phyloP scores from a whole-genome alignment of 2,329 filamentous ascomycete genomes.

The Monilinia vaccinii-corymbosi region DNA sequence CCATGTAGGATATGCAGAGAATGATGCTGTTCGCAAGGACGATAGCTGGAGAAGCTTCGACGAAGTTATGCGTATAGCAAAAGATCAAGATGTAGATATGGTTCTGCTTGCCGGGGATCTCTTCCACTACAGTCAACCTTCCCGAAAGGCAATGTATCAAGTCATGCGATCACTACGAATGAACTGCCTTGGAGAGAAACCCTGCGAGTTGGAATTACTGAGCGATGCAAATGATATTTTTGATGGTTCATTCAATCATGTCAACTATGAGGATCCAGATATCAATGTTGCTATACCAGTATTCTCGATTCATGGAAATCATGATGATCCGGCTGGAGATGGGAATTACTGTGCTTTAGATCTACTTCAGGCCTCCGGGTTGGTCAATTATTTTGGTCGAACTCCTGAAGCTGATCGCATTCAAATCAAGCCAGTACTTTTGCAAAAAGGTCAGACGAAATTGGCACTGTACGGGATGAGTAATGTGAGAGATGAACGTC shows the following conservation, averaged over 20 bases:
- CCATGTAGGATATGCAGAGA: constrained; percentile 94
- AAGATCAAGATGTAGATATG: constrained; percentile 87
- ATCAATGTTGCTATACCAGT: constrained; percentile 97
- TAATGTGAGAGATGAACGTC: constrained; percentile 89
- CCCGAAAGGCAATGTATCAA: constrained; percentile 89
- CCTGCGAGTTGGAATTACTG: constrained; percentile 88
- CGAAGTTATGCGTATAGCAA: constrained; percentile 85
- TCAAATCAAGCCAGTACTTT: constrained; percentile 76
- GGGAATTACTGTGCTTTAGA: constrained; percentile 88
- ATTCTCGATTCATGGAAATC: constrained; percentile 97
- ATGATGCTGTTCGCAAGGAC: constrained; percentile 87
- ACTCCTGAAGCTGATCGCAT: constrained; percentile 92
- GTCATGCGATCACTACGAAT: constrained; percentile 90
- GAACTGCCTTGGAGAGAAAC: constrained; percentile 92
- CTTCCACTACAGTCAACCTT: constrained; percentile 97
- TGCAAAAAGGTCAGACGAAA: constrained; percentile 91
- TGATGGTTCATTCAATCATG: constrained; percentile 79
- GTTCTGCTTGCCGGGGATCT: constrained; percentile 88
- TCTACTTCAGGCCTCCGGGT: constrained; percentile 77
- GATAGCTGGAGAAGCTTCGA: constrained; percentile 97
- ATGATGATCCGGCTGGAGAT: constrained; percentile 96
- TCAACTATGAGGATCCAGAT: constrained; percentile 95
- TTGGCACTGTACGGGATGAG: constrained; percentile 89
- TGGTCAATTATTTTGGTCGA: constrained; percentile 93
- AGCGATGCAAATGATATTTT: constrained; percentile 91